phyloP scores from a whole-genome alignment of 257 asterid species.

The Petrea volubilis region DNA sequence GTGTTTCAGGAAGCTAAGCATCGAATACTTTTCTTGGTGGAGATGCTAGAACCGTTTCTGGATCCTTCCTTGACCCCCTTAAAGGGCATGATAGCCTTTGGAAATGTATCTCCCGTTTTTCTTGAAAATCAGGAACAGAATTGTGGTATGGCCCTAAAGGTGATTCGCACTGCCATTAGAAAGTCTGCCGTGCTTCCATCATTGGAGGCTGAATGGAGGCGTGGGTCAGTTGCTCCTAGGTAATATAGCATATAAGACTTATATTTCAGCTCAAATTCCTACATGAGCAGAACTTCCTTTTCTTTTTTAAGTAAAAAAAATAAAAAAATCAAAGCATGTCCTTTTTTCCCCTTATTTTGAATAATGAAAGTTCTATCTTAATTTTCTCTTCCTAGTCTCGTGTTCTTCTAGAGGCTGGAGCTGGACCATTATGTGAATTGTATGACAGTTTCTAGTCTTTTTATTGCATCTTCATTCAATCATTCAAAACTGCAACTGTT shows the following conservation, averaged over 20 bases:
- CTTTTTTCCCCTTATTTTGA: neutral
- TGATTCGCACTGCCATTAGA: conserved; percentile 69
- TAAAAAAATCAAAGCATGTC: too few relatives aligned
- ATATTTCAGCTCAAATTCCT: conserved; percentile 18
- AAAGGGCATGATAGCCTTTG: conserved; percentile 84
- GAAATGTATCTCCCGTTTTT: conserved; percentile 64
- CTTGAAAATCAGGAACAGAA: conserved; percentile 69
- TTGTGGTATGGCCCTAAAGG: conserved; percentile 73
- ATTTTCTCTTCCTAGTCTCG: conserved; percentile 3
- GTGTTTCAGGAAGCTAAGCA: conserved; percentile 78
- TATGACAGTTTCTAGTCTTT: neutral
- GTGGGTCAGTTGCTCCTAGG: conserved; percentile 94
- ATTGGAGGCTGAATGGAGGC: conserved; percentile 93
- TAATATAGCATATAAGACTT: conserved; percentile 38
- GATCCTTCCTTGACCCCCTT: conserved; percentile 85
- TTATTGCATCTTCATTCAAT: neutral
- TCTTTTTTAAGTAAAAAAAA: neutral
- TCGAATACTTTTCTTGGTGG: conserved; percentile 81
- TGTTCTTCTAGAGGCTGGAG: neutral
- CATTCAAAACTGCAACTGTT: neutral
- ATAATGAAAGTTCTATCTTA: conserved; percentile 16
- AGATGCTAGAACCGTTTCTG: conserved; percentile 93
- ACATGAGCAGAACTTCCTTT: neutral
- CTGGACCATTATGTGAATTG: conserved; percentile 1
- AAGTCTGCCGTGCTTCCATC: conserved; percentile 82